phyloP scores from a whole-genome alignment of 75 land plant genomes.

The Picea glauca region DNA sequence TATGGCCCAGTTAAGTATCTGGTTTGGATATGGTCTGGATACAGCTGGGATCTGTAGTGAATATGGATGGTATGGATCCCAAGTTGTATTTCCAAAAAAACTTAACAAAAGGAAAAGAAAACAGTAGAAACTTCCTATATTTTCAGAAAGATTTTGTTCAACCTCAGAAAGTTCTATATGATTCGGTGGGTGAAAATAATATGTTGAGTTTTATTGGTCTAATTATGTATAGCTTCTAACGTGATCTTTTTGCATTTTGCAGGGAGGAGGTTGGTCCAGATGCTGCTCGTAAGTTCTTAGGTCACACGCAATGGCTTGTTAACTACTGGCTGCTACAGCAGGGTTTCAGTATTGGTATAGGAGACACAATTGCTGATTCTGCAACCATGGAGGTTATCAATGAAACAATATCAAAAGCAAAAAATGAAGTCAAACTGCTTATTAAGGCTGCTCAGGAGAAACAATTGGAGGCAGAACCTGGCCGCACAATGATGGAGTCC shows the following conservation, averaged over 20 bases:
- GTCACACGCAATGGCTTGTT: slow-evolving; percentile 99
- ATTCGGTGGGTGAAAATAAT: too few relatives aligned
- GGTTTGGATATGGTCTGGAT: too few relatives aligned
- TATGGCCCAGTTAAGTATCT: too few relatives aligned
- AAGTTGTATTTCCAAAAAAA: too few relatives aligned
- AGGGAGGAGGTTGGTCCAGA: slow-evolving; percentile 99
- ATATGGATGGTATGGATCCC: too few relatives aligned
- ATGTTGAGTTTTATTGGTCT: too few relatives aligned
- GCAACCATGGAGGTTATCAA: slow-evolving; percentile 89
- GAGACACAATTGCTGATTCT: slow-evolving; percentile 98
- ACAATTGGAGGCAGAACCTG: slow-evolving; percentile 92
- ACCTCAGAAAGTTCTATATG: too few relatives aligned
- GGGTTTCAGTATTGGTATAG: slow-evolving; percentile 96
- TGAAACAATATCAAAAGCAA: slow-evolving; percentile 85
- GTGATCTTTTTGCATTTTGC: slow-evolving; percentile 8
- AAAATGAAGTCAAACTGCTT: slow-evolving; percentile 86
- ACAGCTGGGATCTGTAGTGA: too few relatives aligned
- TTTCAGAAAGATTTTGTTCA: too few relatives aligned
- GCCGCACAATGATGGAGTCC: slow-evolving; percentile 96
- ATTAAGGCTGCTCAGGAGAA: slow-evolving; percentile 74
- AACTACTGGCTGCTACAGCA: slow-evolving; percentile 98
- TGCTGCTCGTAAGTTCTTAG: slow-evolving; percentile 97
- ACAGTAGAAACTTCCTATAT: too few relatives aligned
- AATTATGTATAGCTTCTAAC: too few relatives aligned
- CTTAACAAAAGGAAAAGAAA: too few relatives aligned